A percentile compares a stretch with the other conserved stretches of the same genome.
Conservation (phyloP, 139 green algal genomes). For the Coelastrella sp. region DNA sequence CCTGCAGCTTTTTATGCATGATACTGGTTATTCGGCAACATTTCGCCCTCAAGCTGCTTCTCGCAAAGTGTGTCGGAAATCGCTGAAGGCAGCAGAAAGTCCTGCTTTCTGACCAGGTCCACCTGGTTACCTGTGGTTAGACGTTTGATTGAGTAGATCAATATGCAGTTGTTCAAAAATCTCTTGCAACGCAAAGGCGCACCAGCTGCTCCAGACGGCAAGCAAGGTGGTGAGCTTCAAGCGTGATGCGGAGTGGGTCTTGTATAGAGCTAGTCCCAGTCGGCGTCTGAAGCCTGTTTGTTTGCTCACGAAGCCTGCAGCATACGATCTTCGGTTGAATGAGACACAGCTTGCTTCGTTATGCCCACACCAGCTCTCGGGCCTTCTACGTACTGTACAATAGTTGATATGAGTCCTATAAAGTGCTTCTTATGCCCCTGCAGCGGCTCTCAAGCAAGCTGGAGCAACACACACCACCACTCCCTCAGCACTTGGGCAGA, state of each 20-base stretch:
- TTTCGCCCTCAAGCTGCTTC: too few species aligned
- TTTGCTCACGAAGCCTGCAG: too few species aligned
- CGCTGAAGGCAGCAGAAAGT: not conserved
- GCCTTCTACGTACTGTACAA: too few species aligned
- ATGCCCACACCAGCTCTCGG: too few species aligned
- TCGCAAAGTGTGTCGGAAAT: not conserved
- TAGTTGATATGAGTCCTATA: too few species aligned
- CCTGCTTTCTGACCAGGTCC: not conserved
- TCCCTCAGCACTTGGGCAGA: not conserved
- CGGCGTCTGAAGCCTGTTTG: too few species aligned
- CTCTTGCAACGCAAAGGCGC: constrained; percentile 21
- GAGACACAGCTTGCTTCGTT: not conserved
- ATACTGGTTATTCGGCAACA: too few species aligned
- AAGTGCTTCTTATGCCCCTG: not conserved
- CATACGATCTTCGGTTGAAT: too few species aligned
- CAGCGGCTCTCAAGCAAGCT: not conserved
- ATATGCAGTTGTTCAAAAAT: constrained; percentile 16
- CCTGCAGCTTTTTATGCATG: too few species aligned
- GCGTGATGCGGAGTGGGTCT: not conserved
- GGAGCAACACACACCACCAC: constrained; percentile 16
- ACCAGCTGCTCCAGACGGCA: not conserved
- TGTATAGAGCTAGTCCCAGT: too few species aligned
- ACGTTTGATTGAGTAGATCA: not conserved
- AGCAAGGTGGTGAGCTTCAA: constrained; percentile 11
- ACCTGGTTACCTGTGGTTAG: not conserved